phyloP scores from a whole-genome alignment of 306 rosid genomes.

The Lithocarpus polystachyus region DNA sequence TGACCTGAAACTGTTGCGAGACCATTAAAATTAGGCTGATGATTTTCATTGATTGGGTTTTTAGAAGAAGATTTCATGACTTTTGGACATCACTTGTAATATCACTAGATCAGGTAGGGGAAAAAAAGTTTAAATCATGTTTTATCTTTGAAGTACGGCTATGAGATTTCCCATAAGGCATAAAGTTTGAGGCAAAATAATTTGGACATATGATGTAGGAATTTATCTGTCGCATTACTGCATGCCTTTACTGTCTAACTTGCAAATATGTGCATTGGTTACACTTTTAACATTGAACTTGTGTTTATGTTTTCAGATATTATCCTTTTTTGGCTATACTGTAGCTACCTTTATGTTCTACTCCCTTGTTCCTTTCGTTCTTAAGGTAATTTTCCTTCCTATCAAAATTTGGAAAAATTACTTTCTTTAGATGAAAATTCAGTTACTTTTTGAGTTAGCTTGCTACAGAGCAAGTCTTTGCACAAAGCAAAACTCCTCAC shows the following conservation, averaged over 20 bases:
- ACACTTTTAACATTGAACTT: not conserved
- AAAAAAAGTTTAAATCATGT: not conserved
- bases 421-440: not conserved
- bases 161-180: not conserved
- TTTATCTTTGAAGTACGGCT: not conserved
- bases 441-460: not conserved
- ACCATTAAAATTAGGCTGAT: not conserved
- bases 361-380: constrained; percentile 34
- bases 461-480: not conserved
- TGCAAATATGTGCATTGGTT: not conserved
- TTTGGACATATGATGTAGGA: not conserved
- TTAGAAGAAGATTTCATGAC: not conserved
- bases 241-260: not conserved
- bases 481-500: not conserved
- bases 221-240: not conserved
- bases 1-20: not conserved
- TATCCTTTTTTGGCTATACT: constrained; percentile 27
- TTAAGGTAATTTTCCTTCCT: constrained; percentile 25
- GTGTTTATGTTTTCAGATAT: constrained; percentile 13
- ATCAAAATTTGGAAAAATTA: not conserved
- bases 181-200: not conserved
- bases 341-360: constrained; percentile 36
- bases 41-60: not conserved
- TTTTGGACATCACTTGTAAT: not conserved
- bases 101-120: not conserved